phyloP scores from a whole-genome alignment of 805 yeast genomes.

The Metahyphopichia silvanorum region DNA sequence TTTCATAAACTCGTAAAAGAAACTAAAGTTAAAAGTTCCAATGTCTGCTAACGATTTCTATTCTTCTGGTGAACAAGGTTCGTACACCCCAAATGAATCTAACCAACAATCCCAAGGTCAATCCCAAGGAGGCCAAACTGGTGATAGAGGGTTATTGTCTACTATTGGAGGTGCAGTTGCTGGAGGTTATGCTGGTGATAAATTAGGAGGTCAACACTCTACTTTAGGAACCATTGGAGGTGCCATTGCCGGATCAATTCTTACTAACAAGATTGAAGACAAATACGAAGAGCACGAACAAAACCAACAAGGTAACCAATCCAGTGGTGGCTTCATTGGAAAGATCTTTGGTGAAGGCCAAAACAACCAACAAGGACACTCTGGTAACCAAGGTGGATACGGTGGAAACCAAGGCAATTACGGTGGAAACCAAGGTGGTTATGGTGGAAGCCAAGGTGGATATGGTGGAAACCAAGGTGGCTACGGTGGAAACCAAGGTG shows the following conservation, averaged over 20 bases:
- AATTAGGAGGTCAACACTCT: conserved; percentile 38
- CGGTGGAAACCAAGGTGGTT: conserved; percentile 6
- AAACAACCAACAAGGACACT: conserved; percentile 3
- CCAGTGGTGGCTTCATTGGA: conserved; percentile 8
- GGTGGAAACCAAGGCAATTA: conserved; percentile 12
- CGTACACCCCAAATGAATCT: conserved; percentile 17
- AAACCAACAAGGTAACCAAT: conserved; percentile 3
- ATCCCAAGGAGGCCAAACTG: conserved; percentile 26
- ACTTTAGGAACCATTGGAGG: conserved; percentile 48
- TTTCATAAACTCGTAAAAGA: conserved; percentile 14
- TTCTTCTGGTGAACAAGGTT: conserved; percentile 40
- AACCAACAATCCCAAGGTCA: conserved; percentile 26
- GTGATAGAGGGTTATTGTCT: conserved; percentile 40
- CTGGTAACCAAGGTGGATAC: conserved; percentile 9
- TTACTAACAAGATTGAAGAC: conserved; percentile 50
- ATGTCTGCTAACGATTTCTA: conserved; percentile 62
- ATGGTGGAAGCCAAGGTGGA: conserved; percentile 8
- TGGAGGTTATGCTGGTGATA: conserved; percentile 52
- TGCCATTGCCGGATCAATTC: conserved; percentile 53
- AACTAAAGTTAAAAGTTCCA: conserved; percentile 23
- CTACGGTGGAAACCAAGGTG: conserved; percentile 7
- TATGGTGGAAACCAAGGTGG: conserved; percentile 10
- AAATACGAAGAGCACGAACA: conserved; percentile 22
- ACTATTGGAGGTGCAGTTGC: conserved; percentile 50
- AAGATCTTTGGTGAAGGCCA: conserved; percentile 5